phyloP scores from a whole-genome alignment of 371 early-diverging fungal species.

The Basidiobolus meristosporus region DNA sequence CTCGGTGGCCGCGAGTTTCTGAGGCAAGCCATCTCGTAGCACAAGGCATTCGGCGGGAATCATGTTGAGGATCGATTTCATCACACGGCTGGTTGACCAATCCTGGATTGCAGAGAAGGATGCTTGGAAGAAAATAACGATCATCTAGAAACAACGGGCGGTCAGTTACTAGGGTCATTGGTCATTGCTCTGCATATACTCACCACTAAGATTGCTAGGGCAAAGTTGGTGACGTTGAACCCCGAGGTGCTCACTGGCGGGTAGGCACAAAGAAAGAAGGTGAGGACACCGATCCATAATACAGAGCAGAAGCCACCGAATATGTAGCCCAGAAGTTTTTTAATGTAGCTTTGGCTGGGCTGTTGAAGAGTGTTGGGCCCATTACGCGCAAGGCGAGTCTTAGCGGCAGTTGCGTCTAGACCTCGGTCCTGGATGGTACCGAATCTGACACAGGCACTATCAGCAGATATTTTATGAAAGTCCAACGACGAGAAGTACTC shows the following conservation, averaged over 20 bases:
- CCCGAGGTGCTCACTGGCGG: conserved; percentile 7
- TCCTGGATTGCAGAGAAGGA: conserved; percentile 1
- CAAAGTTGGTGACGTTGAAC: conserved; percentile 13
- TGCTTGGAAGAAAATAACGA: conserved; percentile 2
- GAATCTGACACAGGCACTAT: no score
- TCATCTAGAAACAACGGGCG: no score
- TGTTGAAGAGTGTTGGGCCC: conserved; percentile 22
- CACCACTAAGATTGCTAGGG: conserved; percentile 12
- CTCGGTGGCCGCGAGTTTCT: conserved; percentile 21
- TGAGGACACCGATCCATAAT: conserved; percentile 17
- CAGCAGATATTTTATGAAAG: no score
- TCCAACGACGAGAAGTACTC: no score
- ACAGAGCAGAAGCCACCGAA: conserved; percentile 19
- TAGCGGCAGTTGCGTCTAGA: conserved; percentile 13
- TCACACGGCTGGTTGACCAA: conserved; percentile 18
- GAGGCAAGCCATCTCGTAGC: conserved; percentile 24
- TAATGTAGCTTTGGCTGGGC: conserved; percentile 3
- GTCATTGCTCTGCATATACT: no score
- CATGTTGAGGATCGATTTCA: conserved; percentile 53
- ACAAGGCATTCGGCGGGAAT: conserved; percentile 33
- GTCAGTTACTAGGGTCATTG: no score
- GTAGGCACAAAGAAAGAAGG: conserved; percentile 14
- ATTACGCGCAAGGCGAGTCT: conserved; percentile 15
- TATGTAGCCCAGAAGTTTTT: conserved; percentile 4
- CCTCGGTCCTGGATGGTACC: no score